These are phyloP conservation scores for Candida albicans DNA, from an alignment of 1,139 yeast species.

Conservation along the genomic window DNA sequence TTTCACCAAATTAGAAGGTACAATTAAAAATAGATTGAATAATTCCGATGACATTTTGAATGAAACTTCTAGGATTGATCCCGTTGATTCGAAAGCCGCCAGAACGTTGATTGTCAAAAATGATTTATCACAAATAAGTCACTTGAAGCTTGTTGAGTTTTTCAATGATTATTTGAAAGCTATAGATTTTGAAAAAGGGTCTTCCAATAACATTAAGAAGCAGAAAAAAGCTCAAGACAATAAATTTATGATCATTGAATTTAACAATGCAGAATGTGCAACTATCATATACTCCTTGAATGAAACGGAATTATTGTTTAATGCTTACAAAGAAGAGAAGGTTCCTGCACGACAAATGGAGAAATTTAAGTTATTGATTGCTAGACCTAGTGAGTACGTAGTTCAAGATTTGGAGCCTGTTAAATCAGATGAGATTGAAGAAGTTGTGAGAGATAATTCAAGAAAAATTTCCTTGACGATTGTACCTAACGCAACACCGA, in stretches of 20 bases:
- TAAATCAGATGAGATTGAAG: slow-evolving; percentile 17
- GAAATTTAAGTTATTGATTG: slow-evolving; percentile 13
- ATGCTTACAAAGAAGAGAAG: slow-evolving; percentile 26
- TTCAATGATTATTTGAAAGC: slow-evolving; percentile 42
- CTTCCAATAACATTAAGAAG: slow-evolving; percentile 30
- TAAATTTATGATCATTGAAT: slow-evolving; percentile 48
- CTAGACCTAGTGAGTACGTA: slow-evolving; percentile 66
- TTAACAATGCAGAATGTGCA: slow-evolving; percentile 55
- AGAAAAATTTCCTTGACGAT: slow-evolving; percentile 33
- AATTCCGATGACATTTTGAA: slow-evolving; percentile 41
- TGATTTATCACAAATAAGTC: slow-evolving; percentile 42
- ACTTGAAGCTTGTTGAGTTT: slow-evolving; percentile 41
- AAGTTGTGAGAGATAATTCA: slow-evolving; percentile 36
- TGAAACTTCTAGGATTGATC: slow-evolving; percentile 48
- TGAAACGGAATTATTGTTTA: slow-evolving; percentile 32
- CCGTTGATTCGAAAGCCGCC: slow-evolving; percentile 52
- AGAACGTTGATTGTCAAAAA: slow-evolving; percentile 50
- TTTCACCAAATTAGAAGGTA: slow-evolving; percentile 53
- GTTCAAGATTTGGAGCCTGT: slow-evolving; percentile 32
- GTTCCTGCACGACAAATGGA: slow-evolving; percentile 13
- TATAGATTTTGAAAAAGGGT: slow-evolving; percentile 34
- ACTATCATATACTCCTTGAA: slow-evolving; percentile 56
- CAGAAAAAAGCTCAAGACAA: slow-evolving; percentile 39
- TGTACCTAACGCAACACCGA: slow-evolving; percentile 25
- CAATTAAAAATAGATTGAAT: slow-evolving; percentile 37